A percentile compares a stretch with the other conserved stretches of the same genome.
Conservation (phyloP, 805 yeast species). For the Monosporozyma unispora region DNA sequence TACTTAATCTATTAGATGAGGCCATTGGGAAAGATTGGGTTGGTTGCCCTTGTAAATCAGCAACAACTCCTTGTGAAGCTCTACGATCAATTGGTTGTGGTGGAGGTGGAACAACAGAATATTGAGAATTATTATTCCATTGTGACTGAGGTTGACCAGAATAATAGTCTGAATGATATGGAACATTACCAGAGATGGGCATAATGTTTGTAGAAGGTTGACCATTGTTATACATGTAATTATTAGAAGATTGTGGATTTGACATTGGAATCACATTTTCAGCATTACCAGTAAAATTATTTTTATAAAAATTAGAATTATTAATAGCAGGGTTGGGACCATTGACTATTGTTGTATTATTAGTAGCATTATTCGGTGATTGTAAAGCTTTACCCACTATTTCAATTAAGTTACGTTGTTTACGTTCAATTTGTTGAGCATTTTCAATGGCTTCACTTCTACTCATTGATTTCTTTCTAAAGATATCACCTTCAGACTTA, state of each 20-base stretch:
- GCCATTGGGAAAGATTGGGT: background rate
- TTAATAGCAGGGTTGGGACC: background rate
- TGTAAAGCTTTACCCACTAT: constrained; percentile 5
- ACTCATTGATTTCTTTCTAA: background rate
- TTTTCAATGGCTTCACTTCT: background rate
- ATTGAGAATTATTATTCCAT: background rate
- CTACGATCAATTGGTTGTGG: background rate
- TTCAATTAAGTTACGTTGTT: constrained; percentile 23
- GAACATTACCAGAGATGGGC: background rate
- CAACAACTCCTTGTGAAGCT: background rate
- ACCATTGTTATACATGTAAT: background rate
- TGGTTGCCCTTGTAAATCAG: background rate
- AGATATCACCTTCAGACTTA: constrained; percentile 1
- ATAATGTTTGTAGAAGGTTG: background rate
- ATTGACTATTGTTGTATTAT: background rate
- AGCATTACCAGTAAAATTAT: background rate
- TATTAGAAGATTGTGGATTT: background rate
- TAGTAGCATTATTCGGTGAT: constrained; percentile 1
- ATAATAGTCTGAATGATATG: background rate
- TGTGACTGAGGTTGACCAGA: background rate
- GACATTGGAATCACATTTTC: background rate
- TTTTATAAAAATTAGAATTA: background rate
- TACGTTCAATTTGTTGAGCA: constrained; percentile 6
- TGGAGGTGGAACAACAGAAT: background rate
- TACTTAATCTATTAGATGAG: background rate